Conservation (phyloP, 495 filamentous ascomycete genomes). For the Letharia lupina region DNA sequence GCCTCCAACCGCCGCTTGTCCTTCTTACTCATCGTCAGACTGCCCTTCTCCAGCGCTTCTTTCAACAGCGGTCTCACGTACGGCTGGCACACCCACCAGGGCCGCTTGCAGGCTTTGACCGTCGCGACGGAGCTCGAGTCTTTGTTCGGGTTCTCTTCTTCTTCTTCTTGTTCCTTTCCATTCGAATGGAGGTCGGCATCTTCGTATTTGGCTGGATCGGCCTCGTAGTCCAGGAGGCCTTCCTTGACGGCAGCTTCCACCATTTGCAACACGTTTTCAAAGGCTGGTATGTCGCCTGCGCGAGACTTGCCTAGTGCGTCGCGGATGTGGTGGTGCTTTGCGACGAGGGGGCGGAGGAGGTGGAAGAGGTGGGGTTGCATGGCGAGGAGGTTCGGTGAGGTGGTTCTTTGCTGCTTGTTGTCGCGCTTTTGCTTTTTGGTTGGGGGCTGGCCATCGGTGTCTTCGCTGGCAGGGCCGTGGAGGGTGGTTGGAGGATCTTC, state of each 20-base stretch:
- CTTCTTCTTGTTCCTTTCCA: slow-evolving; percentile 28
- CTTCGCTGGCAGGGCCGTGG: background rate
- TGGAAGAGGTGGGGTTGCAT: slow-evolving; percentile 94
- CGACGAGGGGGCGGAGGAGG: slow-evolving; percentile 72
- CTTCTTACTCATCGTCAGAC: slow-evolving; percentile 58
- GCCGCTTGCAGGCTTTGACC: slow-evolving; percentile 61
- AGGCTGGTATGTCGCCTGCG: slow-evolving; percentile 57
- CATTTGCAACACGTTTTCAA: slow-evolving; percentile 60
- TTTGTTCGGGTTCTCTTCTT: slow-evolving; percentile 17
- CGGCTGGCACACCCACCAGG: slow-evolving; percentile 91
- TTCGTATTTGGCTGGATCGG: slow-evolving; percentile 48
- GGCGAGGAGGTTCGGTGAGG: slow-evolving; percentile 64
- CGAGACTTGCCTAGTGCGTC: slow-evolving; percentile 62
- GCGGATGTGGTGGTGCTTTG: slow-evolving; percentile 68
- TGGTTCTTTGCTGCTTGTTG: slow-evolving; percentile 38
- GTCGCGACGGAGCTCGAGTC: slow-evolving; percentile 55
- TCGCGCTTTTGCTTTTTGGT: slow-evolving; percentile 54
- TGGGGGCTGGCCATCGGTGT: slow-evolving; percentile 37
- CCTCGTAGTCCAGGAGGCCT: slow-evolving; percentile 66
- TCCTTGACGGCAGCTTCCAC: slow-evolving; percentile 61
- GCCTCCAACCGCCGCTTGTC: slow-evolving; percentile 33
- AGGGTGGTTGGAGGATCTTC: background rate
- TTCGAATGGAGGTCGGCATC: slow-evolving; percentile 28
- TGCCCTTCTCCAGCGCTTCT: slow-evolving; percentile 77
- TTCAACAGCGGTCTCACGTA: slow-evolving; percentile 81